A percentile compares a stretch with the other conserved stretches of the same genome.
Evolutionary conservation across 495 filamentous ascomycete species (phyloP).

Genomic region (Monascus purpureus): DNA sequence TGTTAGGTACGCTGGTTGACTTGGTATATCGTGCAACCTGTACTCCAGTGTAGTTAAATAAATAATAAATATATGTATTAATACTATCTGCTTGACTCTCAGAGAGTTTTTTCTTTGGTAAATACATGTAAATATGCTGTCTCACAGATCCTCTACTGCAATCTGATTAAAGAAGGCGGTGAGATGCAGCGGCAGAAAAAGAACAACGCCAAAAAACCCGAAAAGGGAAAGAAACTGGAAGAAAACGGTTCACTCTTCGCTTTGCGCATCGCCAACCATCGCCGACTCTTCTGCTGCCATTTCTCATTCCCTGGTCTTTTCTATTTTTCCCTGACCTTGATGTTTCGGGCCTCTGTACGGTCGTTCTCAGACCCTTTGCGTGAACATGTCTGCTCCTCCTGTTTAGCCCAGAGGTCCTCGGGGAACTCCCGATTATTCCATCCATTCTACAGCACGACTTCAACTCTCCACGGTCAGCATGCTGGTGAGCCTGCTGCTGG

Average conservation of each 20-base stretch:
- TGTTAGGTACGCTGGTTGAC: too few species aligned
- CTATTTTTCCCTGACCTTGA: constrained; percentile 14
- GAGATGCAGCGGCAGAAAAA: constrained; percentile 1
- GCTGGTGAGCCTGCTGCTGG: background rate
- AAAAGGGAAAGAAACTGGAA: too few species aligned
- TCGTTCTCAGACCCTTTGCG: constrained; percentile 26
- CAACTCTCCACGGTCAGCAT: background rate
- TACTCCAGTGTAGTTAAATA: too few species aligned
- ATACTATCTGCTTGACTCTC: too few species aligned
- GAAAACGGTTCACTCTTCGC: too few species aligned
- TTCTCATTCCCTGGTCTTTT: background rate
- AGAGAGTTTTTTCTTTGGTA: too few species aligned
- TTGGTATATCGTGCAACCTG: too few species aligned
- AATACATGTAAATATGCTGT: too few species aligned
- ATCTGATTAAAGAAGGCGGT: background rate
- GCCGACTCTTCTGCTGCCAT: too few species aligned
- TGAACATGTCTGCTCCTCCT: constrained; percentile 25
- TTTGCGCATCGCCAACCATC: too few species aligned
- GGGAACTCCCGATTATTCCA: constrained; percentile 13
- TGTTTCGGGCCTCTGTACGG: constrained; percentile 28
- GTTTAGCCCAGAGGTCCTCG: constrained; percentile 14
- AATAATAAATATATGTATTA: too few species aligned
- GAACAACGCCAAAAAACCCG: background rate
- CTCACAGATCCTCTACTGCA: background rate
- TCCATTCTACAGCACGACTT: constrained; percentile 14